Percentiles rank a stretch among this genome's conserved stretches.
Conservation (phyloP, 2,329 filamentous ascomycete species). For the Hortaea werneckii region DNA sequence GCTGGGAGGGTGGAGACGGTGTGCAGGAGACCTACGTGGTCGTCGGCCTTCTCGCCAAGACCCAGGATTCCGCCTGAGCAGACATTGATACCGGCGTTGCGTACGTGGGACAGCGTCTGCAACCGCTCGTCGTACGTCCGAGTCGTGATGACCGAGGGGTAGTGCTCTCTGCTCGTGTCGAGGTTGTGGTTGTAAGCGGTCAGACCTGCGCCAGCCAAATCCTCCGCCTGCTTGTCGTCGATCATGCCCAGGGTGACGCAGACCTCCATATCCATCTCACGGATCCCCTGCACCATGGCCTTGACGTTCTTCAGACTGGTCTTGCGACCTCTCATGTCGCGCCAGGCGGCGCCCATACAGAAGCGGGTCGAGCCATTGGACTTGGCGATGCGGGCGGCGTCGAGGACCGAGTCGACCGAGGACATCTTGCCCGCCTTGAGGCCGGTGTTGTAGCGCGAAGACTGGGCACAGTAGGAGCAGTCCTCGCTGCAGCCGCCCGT, state of each 20-base stretch:
- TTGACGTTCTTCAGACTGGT: slow-evolving; percentile 74
- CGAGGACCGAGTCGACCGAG: slow-evolving; percentile 69
- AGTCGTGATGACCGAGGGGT: slow-evolving; percentile 77
- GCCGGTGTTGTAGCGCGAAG: slow-evolving; percentile 67
- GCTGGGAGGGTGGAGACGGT: slow-evolving; percentile 70
- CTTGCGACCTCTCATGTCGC: slow-evolving; percentile 86
- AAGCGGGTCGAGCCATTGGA: slow-evolving; percentile 81
- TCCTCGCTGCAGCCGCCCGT: slow-evolving; percentile 87
- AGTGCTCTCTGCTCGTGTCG: slow-evolving; percentile 82
- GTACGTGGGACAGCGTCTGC: slow-evolving; percentile 66
- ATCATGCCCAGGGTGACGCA: slow-evolving; percentile 96
- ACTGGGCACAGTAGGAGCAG: slow-evolving; percentile 87
- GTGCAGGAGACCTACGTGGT: slow-evolving; percentile 74
- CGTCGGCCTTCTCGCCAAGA: slow-evolving; percentile 65
- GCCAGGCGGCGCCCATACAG: slow-evolving; percentile 92
- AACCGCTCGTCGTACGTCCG: slow-evolving; percentile 80
- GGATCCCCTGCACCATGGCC: slow-evolving; percentile 73
- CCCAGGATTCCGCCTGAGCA: slow-evolving; percentile 85
- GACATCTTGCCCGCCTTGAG: slow-evolving; percentile 71
- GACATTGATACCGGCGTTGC: slow-evolving; percentile 78
- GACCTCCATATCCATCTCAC: slow-evolving; percentile 74
- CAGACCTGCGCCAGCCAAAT: slow-evolving; percentile 72
- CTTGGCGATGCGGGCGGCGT: slow-evolving; percentile 65
- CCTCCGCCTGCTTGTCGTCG: slow-evolving; percentile 61
- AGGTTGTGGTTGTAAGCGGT: slow-evolving; percentile 94